Evolutionary conservation across 345 rosid species (phyloP), one percentile per base, ranked within the genome.

Genomic region (Brassica nigra): DNA sequence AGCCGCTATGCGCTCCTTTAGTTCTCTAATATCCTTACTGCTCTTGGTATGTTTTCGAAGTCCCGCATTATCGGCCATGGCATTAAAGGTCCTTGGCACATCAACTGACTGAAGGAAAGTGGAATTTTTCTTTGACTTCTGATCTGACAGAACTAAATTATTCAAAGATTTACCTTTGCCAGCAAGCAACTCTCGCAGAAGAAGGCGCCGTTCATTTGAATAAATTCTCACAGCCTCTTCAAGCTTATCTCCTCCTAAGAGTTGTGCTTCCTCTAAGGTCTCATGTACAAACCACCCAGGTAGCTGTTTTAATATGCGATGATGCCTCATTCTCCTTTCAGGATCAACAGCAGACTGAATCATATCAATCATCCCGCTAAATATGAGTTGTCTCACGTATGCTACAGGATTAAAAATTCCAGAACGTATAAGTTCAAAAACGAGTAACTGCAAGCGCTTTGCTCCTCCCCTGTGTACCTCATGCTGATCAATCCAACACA

Each of bases 401-500:
- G 95, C 93, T 70, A 86, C 91, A 42, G 99, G 99, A 65, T 84
- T 84, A 77, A 96, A 96, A 62, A 96, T 87, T 57, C 99, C 97
- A 82, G 90, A 86, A 6, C 84, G 91, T 62, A 90, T 76, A 62
- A 96, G 97, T 80, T 96, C 99, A 78, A 87, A 85, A 4, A 92
- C 68, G 20, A 96, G 88, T 49, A 90, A 87, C 78, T 88, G 98
- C 81, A 92, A 79, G 44, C 89, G 87, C 84, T 90, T 89, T 77
- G 84, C 78, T 75, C 97, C 97, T 71, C 93, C 90, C 80, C 76
- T 89, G 70, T 85, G 90, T 54, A 85, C 88, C 79, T 92, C 97
- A 68, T 96, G 97, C 80, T 93, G 99, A 86, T 96, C 99, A 65
- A 96, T 93, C 98, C 98, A 96, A 78, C 98, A 96, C 18, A 93